Percentiles rank a stretch among this genome's conserved stretches.
Conservation (phyloP, 1,139 yeast species). For the Lodderomyces margitis region DNA sequence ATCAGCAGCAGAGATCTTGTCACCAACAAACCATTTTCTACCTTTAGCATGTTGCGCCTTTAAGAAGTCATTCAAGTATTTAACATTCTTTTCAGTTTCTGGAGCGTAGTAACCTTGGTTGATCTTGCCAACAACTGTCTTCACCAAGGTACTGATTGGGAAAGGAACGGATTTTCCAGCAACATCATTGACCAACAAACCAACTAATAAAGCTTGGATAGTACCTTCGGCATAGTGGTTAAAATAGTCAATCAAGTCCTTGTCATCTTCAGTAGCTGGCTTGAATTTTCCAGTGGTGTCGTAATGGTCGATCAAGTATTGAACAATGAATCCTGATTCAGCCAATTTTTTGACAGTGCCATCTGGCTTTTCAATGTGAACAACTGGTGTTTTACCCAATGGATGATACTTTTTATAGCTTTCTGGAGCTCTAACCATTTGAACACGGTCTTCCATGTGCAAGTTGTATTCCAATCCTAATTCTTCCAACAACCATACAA, state of each 20-base stretch:
- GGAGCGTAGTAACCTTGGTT: slow-evolving; percentile 27
- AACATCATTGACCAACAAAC: slow-evolving; percentile 26
- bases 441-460: slow-evolving; percentile 1
- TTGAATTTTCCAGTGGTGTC: slow-evolving; percentile 27
- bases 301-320: slow-evolving; percentile 30
- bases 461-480: slow-evolving; percentile 17
- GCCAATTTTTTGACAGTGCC: slow-evolving; percentile 22
- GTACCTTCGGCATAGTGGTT: slow-evolving; percentile 41
- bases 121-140: slow-evolving; percentile 23
- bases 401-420: slow-evolving; percentile 37
- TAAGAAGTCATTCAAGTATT: slow-evolving; percentile 31
- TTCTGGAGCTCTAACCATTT: slow-evolving; percentile 31
- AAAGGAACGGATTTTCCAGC: slow-evolving; percentile 33
- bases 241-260: slow-evolving; percentile 32
- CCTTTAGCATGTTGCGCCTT: slow-evolving; percentile 21
- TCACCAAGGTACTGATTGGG: slow-evolving; percentile 25
- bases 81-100: slow-evolving; percentile 25
- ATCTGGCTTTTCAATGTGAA: slow-evolving; percentile 26
- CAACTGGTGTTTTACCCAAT: slow-evolving; percentile 41
- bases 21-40: slow-evolving; percentile 35
- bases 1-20: slow-evolving; percentile 39
- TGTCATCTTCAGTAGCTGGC: slow-evolving; percentile 25
- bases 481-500: slow-evolving; percentile 40
- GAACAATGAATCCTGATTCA: slow-evolving; percentile 39
- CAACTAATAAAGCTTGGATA: slow-evolving; percentile 34